Base-by-base conservation (phyloP, 1,139 yeast species). In the Candida neerlandica region DNA sequence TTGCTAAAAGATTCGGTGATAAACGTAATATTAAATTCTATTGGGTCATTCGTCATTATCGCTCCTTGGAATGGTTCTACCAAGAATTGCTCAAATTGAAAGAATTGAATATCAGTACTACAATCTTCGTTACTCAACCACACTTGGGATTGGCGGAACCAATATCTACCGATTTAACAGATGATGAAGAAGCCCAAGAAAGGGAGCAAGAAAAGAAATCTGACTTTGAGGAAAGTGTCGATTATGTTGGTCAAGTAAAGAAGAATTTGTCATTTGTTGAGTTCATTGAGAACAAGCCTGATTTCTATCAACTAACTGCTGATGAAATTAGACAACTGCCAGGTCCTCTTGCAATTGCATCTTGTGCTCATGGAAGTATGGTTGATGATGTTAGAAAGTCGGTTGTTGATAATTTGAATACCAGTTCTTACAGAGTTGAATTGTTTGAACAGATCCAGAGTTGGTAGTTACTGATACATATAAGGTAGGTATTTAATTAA, bases 31-130 rank as follows among this genome's bases (percentile, higher is more conserved):
- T 69, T 32, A 67, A 66, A 52, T 63, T 72, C 33, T 61, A 63
- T 55, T 72, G 76, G 77, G 64, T 70, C 38, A 64, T 71, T 42
- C 70, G 76, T 53, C 72, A 71, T 56, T 66, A 63, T 60, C 68
- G 70, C 48, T 72, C 81, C 4, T 58, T 82, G 45, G 79, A 76
- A 55, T 80, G 86, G 84, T 80, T 73, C 60, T 66, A 63, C 47
- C 74, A 67, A 35, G 85, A 78, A 61, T 64, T 77, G 44, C 38
- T 59, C 43, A 58, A 62, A 37, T 59, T 72, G 44, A 57, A 62
- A 21, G 52, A 56, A 30, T 54, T 63, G 26, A 51, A 56, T n/a
- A 60, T 69, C 23, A 59, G 70, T 54, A 54, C 71, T 41, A 49
- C 69, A 43, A 59, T 78, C 5, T 77, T 71, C 52, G 71, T 78